Evolutionary conservation across 2,329 filamentous ascomycete genomes (phyloP).

Genomic region (Rugonectria rugulosa): DNA sequence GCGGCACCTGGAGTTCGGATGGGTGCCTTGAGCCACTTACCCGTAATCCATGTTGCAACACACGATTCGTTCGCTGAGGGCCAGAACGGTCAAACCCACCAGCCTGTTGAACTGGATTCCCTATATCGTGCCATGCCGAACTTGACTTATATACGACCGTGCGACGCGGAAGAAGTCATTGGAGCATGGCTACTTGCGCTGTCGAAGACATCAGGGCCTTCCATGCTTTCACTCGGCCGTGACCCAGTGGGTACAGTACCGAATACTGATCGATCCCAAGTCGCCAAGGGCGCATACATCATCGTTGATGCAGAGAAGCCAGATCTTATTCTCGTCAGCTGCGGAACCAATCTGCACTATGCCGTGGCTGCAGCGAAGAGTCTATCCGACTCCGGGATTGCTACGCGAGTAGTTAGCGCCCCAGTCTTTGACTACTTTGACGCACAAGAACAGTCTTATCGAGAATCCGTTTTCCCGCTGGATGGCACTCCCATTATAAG

Average conservation of each 20-base stretch:
- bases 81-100: slow-evolving; percentile 64
- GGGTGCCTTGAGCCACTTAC: slow-evolving; percentile 57
- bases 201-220: slow-evolving; percentile 10
- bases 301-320: slow-evolving; percentile 38
- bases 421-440: slow-evolving; percentile 50
- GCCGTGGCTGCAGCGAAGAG: slow-evolving; percentile 48
- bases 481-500: slow-evolving; percentile 47
- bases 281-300: slow-evolving; percentile 45
- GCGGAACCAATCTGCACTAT: slow-evolving; percentile 42
- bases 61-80: slow-evolving; percentile 63
- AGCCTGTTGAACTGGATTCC: slow-evolving; percentile 59
- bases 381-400: slow-evolving; percentile 45
- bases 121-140: slow-evolving; percentile 64
- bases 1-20: slow-evolving; percentile 54
- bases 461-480: slow-evolving; percentile 20
- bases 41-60: slow-evolving; percentile 60
- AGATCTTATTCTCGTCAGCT: slow-evolving; percentile 39
- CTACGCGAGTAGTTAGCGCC: slow-evolving; percentile 47
- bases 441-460: slow-evolving; percentile 48
- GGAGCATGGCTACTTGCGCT: slow-evolving; percentile 49
- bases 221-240: slow-evolving; percentile 46
- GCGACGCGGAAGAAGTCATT: slow-evolving; percentile 59
- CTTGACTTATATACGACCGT: slow-evolving; percentile 59
- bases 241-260: slow-evolving; percentile 42
- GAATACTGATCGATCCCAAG: slow-evolving; percentile 36